These are phyloP conservation scores for Periconia sp. DNA, from an alignment of 2,329 filamentous ascomycete genomes.

Conservation along the genomic window DNA sequence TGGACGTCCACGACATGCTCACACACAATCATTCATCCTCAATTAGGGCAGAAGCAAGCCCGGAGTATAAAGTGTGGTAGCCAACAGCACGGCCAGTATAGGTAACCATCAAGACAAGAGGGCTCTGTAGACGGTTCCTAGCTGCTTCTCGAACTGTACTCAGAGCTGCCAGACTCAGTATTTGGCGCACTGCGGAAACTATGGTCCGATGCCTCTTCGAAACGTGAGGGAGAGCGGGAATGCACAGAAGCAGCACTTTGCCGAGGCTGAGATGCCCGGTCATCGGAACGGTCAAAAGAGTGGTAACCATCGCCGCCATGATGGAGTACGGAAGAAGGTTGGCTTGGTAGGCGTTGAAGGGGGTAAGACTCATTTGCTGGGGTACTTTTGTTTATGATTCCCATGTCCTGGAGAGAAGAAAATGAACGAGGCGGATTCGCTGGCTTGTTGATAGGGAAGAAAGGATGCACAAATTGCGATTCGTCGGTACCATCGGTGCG, in stretches of 20 bases:
- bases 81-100: constrained; percentile 37
- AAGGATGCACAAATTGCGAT: constrained; percentile 18
- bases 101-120: constrained; percentile 24
- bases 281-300: constrained; percentile 21
- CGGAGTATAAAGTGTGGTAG: constrained; percentile 36
- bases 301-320: constrained; percentile 31
- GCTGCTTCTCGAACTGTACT: constrained; percentile 18
- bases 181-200: constrained; percentile 30
- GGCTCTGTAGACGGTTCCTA: constrained; percentile 26
- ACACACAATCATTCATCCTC: not conserved
- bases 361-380: constrained; percentile 4
- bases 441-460: constrained; percentile 14
- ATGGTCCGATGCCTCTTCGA: constrained; percentile 19
- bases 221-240: constrained; percentile 16
- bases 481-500: constrained; percentile 33
- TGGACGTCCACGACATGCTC: not conserved
- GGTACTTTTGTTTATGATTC: not conserved
- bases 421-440: constrained; percentile 1
- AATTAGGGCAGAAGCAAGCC: constrained; percentile 38
- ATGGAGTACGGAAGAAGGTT: constrained; percentile 20
- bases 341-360: constrained; percentile 16
- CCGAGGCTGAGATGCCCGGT: constrained; percentile 21
- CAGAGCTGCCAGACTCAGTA: constrained; percentile 28
- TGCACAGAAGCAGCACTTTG: constrained; percentile 9
- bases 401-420: constrained; percentile 5